Conservation (phyloP, 345 rosid species). For the Mangifera indica region DNA sequence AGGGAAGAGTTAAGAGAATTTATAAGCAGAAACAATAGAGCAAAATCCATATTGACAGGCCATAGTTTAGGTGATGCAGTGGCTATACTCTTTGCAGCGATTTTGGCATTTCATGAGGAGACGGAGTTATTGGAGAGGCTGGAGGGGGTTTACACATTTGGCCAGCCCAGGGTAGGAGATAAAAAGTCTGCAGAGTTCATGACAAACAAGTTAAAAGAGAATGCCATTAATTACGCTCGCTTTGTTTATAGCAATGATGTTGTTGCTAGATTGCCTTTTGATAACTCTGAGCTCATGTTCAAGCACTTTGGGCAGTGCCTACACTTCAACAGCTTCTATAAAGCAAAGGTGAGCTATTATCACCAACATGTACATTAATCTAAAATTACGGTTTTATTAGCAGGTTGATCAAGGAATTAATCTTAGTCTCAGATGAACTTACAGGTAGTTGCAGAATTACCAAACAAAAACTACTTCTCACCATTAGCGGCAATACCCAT, state of each 20-base stretch:
- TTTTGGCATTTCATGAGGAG: conserved; percentile 55
- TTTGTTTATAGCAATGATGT: conserved; percentile 68
- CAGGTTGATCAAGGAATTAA: too few relatives aligned
- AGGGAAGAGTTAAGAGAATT: conserved; percentile 45
- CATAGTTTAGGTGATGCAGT: conserved; percentile 84
- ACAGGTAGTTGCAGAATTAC: conserved; percentile 52
- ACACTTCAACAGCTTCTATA: conserved; percentile 46
- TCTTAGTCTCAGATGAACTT: too few relatives aligned
- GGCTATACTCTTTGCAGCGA: conserved; percentile 61
- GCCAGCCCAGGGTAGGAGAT: conserved; percentile 83
- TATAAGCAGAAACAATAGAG: conserved; percentile 25
- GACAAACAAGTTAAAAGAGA: conserved; percentile 41
- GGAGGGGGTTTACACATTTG: conserved; percentile 64
- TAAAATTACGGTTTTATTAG: too few relatives aligned
- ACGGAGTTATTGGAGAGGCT: conserved; percentile 46
- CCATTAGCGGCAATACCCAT: conserved; percentile 23
- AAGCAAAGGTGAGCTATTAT: conserved; percentile 44
- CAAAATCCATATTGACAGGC: conserved; percentile 53
- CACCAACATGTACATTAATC: too few relatives aligned
- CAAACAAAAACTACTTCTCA: conserved; percentile 52
- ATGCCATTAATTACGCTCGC: conserved; percentile 43
- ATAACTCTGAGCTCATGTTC: conserved; percentile 59
- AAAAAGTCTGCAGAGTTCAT: conserved; percentile 49
- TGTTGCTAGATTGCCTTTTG: conserved; percentile 72
- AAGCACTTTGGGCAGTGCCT: conserved; percentile 71